phyloP scores from a whole-genome alignment of 1,284 basidiomycete genomes.

The Sphaerobolus stellatus region DNA sequence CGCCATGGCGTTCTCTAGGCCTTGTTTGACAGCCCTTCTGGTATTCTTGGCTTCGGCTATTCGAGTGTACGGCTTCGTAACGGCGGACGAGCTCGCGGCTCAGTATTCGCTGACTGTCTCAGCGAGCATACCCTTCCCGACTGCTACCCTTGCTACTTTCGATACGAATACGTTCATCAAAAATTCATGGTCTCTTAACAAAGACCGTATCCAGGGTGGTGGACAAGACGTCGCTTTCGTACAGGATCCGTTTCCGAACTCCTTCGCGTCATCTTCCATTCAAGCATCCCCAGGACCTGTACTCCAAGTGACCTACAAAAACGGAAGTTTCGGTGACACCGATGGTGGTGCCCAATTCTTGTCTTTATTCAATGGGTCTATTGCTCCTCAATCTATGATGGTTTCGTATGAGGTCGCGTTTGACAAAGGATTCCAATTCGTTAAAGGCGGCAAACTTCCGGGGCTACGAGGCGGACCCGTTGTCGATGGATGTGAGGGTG shows the following conservation, averaged over 20 bases:
- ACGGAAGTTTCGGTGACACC: slow-evolving; percentile 56
- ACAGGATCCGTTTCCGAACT: slow-evolving; percentile 58
- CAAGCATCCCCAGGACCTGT: slow-evolving; percentile 48
- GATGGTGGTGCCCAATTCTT: slow-evolving; percentile 66
- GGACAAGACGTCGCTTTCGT: slow-evolving; percentile 59
- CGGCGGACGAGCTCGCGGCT: slow-evolving; percentile 40
- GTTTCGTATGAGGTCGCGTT: slow-evolving; percentile 73
- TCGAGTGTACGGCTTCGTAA: neutral
- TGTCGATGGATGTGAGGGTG: slow-evolving; percentile 41
- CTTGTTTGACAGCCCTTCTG: no score
- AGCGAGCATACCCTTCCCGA: slow-evolving; percentile 66
- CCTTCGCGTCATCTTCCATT: slow-evolving; percentile 10
- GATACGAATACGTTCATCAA: slow-evolving; percentile 55
- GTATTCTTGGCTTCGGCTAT: no score
- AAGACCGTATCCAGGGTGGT: slow-evolving; percentile 59
- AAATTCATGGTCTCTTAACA: slow-evolving; percentile 60
- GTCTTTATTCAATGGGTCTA: slow-evolving; percentile 54
- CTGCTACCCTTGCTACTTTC: slow-evolving; percentile 50
- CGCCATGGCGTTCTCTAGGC: no score
- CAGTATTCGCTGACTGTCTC: slow-evolving; percentile 59
- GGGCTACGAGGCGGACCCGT: slow-evolving; percentile 44
- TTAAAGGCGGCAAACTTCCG: slow-evolving; percentile 50
- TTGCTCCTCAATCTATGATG: slow-evolving; percentile 56
- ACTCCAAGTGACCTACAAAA: slow-evolving; percentile 62
- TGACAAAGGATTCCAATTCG: slow-evolving; percentile 50